A percentile compares a stretch with the other conserved stretches of the same genome.
Evolutionary conservation across 768 basidiomycete species (phyloP).

Genomic region (Leccinum variicolor): DNA sequence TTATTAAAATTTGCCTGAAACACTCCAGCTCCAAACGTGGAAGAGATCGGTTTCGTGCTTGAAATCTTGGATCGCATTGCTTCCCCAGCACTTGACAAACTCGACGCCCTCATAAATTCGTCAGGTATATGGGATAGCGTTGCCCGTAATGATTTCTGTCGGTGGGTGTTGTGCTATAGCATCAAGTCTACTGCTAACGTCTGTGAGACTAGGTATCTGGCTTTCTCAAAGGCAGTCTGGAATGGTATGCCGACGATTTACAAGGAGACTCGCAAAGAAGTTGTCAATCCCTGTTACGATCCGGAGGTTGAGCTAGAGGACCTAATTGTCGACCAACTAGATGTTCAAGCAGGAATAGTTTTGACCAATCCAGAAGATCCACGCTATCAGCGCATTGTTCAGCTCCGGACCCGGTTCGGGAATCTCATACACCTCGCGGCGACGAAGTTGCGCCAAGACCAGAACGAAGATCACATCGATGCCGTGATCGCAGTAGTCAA

Average conservation of each 20-base stretch:
- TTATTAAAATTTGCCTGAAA: slow-evolving; percentile 5
- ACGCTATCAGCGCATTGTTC: slow-evolving; percentile 62
- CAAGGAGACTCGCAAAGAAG: slow-evolving; percentile 54
- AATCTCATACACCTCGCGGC: slow-evolving; percentile 67
- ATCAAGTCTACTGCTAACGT: slow-evolving; percentile 1
- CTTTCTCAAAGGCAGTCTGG: slow-evolving; percentile 74
- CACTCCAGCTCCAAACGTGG: slow-evolving; percentile 39
- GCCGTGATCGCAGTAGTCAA: slow-evolving; percentile 71
- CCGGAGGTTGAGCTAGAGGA: slow-evolving; percentile 63
- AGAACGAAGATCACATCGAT: slow-evolving; percentile 80
- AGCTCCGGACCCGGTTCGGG: slow-evolving; percentile 63
- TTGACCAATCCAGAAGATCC: slow-evolving; percentile 71
- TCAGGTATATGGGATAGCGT: slow-evolving; percentile 60
- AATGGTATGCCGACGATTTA: slow-evolving; percentile 70
- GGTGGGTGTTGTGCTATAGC: slow-evolving; percentile 40
- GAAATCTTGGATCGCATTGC: slow-evolving; percentile 72
- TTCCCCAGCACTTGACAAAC: slow-evolving; percentile 59
- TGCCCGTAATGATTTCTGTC: slow-evolving; percentile 80
- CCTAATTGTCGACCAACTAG: slow-evolving; percentile 61
- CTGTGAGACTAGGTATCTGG: slow-evolving; percentile 49
- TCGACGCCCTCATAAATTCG: slow-evolving; percentile 57
- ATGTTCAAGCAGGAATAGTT: slow-evolving; percentile 71
- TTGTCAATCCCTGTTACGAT: slow-evolving; percentile 56
- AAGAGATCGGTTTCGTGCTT: slow-evolving; percentile 77
- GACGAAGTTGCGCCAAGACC: slow-evolving; percentile 54